Conservation (phyloP, 2,329 filamentous ascomycete species). For the Fonsecaea nubica region DNA sequence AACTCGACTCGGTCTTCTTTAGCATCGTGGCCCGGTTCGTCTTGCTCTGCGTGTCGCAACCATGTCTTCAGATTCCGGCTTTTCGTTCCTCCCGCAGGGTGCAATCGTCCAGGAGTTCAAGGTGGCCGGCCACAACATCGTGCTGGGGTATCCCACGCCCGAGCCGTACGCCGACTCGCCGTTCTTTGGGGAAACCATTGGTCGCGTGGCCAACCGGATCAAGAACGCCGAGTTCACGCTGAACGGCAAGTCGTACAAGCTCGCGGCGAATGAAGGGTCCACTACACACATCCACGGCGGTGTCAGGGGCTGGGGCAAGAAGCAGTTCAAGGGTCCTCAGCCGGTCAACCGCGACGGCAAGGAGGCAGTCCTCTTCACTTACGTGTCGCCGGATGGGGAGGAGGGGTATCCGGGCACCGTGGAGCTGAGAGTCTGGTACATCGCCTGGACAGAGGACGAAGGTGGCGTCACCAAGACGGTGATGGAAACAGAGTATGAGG, state of each 20-base stretch:
- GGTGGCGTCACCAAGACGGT: conserved; percentile 68
- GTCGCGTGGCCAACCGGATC: conserved; percentile 81
- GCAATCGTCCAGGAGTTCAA: conserved; percentile 71
- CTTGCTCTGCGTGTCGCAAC: not conserved
- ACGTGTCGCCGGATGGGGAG: conserved; percentile 72
- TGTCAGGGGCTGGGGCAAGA: conserved; percentile 78
- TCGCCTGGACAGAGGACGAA: conserved; percentile 69
- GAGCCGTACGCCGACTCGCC: conserved; percentile 78
- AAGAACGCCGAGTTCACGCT: conserved; percentile 73
- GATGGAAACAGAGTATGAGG: conserved; percentile 88
- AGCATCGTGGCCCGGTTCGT: not conserved
- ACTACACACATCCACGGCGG: conserved; percentile 81
- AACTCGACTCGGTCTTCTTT: not conserved
- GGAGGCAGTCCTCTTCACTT: conserved; percentile 70
- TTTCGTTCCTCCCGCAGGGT: conserved; percentile 55
- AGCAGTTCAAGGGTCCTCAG: conserved; percentile 74
- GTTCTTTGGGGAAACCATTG: conserved; percentile 93
- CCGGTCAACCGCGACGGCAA: conserved; percentile 64
- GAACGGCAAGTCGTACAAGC: conserved; percentile 72
- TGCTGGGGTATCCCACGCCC: conserved; percentile 80
- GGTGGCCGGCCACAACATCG: conserved; percentile 81
- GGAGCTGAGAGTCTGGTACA: conserved; percentile 78
- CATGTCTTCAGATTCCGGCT: conserved; percentile 47
- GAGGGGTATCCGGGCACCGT: conserved; percentile 90
- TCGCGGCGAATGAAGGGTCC: conserved; percentile 77